Conservation (phyloP, 2,329 filamentous ascomycete genomes). For the Xylariaceae sp. region DNA sequence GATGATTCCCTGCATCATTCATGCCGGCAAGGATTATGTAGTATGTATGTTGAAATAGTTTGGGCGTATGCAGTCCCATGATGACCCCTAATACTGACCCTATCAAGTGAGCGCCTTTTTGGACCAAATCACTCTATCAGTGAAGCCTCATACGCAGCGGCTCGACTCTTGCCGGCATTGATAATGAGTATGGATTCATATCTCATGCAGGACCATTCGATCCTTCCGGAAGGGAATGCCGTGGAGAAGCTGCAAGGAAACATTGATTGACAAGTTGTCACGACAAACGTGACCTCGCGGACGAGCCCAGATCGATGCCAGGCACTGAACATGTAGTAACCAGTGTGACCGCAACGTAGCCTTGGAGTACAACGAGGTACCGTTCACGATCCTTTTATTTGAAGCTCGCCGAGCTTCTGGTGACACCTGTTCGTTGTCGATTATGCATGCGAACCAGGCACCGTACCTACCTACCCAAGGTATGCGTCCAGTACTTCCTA, state of each 20-base stretch:
- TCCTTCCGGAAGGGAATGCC: no score
- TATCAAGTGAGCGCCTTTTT: no score
- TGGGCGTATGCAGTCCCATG: no score
- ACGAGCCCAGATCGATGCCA: neutral
- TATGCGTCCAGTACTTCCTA: neutral
- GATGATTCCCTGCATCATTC: neutral
- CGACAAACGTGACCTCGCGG: neutral
- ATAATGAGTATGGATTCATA: no score
- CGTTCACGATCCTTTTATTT: neutral
- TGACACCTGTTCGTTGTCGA: neutral
- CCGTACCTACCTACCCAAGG: neutral
- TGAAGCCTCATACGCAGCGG: no score
- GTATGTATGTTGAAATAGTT: no score
- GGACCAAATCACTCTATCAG: no score
- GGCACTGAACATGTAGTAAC: neutral
- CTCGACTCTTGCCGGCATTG: no score
- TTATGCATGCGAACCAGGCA: neutral
- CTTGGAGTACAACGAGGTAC: neutral
- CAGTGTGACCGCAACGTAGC: neutral
- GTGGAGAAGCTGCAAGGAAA: no score
- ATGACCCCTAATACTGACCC: no score
- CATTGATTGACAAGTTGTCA: no score
- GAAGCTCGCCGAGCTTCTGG: neutral
- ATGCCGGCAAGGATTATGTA: neutral
- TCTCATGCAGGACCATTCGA: no score